Conservation (phyloP, 2,329 filamentous ascomycete genomes). For the Sclerotinia borealis region DNA sequence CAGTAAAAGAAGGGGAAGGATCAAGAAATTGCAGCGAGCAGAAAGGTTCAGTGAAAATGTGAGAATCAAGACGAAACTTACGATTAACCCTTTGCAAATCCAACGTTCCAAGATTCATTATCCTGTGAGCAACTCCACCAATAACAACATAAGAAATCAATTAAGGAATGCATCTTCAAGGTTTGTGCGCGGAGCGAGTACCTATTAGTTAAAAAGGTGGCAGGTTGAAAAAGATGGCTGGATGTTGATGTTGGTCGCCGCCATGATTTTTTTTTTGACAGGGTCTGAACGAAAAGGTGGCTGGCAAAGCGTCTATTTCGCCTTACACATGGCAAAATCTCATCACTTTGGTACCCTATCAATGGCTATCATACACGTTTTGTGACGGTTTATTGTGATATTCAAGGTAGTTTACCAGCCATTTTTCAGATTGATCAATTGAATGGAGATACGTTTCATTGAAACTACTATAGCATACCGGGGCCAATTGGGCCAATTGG, state of each 20-base stretch:
- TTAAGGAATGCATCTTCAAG: slow-evolving; percentile 26
- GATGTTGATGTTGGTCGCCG: slow-evolving; percentile 4
- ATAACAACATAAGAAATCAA: slow-evolving; percentile 24
- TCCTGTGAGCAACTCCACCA: slow-evolving; percentile 15
- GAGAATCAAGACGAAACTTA: slow-evolving; percentile 17
- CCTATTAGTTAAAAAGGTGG: slow-evolving; percentile 6
- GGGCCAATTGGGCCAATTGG: slow-evolving; percentile 6
- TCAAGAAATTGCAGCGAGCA: background rate
- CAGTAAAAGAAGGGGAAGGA: slow-evolving; percentile 15
- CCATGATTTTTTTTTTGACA: background rate
- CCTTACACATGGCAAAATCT: background rate
- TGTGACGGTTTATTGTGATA: background rate
- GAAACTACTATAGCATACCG: background rate
- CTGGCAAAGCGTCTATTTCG: slow-evolving; percentile 3
- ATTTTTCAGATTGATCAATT: slow-evolving; percentile 12
- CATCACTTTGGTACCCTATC: background rate
- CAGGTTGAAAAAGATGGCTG: slow-evolving; percentile 10
- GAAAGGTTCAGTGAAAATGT: background rate
- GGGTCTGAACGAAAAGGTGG: slow-evolving; percentile 8
- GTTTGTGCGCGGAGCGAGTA: slow-evolving; percentile 4
- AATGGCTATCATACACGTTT: background rate
- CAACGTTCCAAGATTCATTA: slow-evolving; percentile 28
- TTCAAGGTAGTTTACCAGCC: slow-evolving; percentile 1
- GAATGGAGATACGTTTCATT: background rate
- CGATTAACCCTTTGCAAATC: slow-evolving; percentile 23